These are phyloP conservation scores for Eucalyptus tenuipes DNA, from an alignment of 345 rosid genomes.

Conservation along the genomic window DNA sequence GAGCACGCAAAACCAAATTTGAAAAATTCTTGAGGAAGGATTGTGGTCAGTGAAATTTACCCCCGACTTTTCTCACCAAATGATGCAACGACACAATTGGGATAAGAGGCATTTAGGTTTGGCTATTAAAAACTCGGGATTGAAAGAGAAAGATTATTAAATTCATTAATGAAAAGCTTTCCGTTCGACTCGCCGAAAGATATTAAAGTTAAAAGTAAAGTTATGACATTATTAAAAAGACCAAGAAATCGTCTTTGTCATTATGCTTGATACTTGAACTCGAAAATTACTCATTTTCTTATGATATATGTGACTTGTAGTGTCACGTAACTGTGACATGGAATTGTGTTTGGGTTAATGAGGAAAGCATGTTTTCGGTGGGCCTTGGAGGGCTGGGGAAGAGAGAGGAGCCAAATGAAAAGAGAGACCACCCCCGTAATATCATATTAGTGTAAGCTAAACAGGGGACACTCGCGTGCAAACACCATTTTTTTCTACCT, in stretches of 20 bases:
- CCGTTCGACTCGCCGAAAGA: background rate
- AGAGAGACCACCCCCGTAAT: background rate
- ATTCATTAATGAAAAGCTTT: background rate
- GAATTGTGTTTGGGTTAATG: background rate
- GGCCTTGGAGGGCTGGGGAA: background rate
- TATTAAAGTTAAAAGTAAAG: background rate
- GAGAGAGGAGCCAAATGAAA: background rate
- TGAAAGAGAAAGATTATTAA: background rate
- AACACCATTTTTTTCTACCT: background rate
- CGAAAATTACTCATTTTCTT: background rate
- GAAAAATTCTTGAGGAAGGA: background rate
- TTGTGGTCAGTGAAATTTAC: background rate
- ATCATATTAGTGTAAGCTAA: background rate
- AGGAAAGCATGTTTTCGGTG: background rate
- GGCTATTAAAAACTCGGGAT: background rate
- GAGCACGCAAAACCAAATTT: background rate
- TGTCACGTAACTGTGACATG: background rate
- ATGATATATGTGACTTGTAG: background rate
- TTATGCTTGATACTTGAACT: background rate
- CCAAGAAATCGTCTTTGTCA: fast-evolving
- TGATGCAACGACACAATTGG: background rate
- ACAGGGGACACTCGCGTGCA: background rate
- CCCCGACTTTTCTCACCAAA: background rate
- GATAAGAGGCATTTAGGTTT: background rate
- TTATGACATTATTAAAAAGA: background rate